Percentiles rank a stretch among this genome's conserved stretches.
These are phyloP conservation scores for Neckera pumila DNA, from an alignment of 225 moss, liverwort and hornwort species.

Conservation along the genomic window DNA sequence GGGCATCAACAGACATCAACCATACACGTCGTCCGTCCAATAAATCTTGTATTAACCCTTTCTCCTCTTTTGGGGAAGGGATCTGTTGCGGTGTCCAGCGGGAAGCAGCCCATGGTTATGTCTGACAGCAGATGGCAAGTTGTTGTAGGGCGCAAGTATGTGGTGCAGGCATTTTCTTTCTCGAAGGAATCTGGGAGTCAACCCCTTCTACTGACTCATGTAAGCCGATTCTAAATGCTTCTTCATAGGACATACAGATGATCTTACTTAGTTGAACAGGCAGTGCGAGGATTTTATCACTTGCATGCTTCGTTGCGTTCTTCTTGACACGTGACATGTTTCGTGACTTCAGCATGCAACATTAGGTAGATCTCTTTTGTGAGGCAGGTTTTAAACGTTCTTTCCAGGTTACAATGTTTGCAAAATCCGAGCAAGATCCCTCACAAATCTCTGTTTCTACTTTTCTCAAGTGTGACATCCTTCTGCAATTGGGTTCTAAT, in stretches of 20 bases:
- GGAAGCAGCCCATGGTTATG: slow-evolving; percentile 40
- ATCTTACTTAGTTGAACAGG: neutral
- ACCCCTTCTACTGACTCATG: slow-evolving; percentile 70
- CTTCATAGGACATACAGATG: neutral
- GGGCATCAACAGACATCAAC: slow-evolving; percentile 90
- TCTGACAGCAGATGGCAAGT: slow-evolving; percentile 81
- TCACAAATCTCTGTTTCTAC: neutral
- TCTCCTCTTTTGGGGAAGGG: slow-evolving; percentile 56
- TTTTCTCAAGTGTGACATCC: neutral
- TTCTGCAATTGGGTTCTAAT: neutral
- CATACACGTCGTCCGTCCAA: slow-evolving; percentile 71
- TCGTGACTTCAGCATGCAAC: neutral
- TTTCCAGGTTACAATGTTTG: neutral
- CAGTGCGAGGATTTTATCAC: neutral
- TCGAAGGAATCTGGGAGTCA: slow-evolving; percentile 78
- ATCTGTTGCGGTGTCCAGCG: slow-evolving; percentile 24
- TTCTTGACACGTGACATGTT: neutral
- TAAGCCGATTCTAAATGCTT: slow-evolving; percentile 12
- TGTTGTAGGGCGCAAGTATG: slow-evolving; percentile 82
- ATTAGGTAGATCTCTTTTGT: neutral
- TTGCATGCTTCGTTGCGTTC: neutral
- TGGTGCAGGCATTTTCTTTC: slow-evolving; percentile 72
- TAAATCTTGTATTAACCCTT: slow-evolving; percentile 62
- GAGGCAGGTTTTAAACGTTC: neutral
- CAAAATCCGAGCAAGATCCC: neutral